A percentile compares a stretch with the other conserved stretches of the same genome.
Evolutionary conservation across 2,329 filamentous ascomycete genomes (phyloP).

Genomic region (Trichothecium roseum): DNA sequence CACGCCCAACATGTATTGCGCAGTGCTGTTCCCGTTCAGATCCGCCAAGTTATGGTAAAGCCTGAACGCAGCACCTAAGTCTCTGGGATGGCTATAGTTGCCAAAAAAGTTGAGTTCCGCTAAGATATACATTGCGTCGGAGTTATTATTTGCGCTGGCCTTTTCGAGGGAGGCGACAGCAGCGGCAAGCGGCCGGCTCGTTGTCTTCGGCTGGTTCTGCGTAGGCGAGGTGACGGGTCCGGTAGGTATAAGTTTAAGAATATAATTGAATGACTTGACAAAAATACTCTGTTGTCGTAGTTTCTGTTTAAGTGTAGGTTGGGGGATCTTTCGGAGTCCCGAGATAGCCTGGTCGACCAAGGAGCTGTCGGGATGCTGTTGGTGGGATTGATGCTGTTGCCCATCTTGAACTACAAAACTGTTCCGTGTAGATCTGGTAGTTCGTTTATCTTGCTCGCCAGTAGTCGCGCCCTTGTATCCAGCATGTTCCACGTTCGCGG

Average conservation of each 20-base stretch:
- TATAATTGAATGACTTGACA: conserved; percentile 30
- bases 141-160: conserved; percentile 46
- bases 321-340: conserved; percentile 39
- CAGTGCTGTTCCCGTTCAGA: conserved; percentile 75
- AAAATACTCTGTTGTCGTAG: conserved; percentile 34
- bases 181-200: conserved; percentile 34
- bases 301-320: conserved; percentile 30
- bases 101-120: conserved; percentile 96
- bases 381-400: conserved; percentile 14
- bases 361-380: not conserved
- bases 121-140: conserved; percentile 80
- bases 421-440: not conserved
- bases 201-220: conserved; percentile 18
- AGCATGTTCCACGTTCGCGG: conserved; percentile 26
- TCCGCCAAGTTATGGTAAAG: conserved; percentile 72
- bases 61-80: conserved; percentile 69
- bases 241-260: conserved; percentile 38
- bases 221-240: conserved; percentile 36
- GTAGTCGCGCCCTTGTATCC: conserved; percentile 1
- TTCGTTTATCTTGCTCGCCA: not conserved
- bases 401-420: conserved; percentile 6
- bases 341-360: conserved; percentile 31
- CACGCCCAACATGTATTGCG: conserved; percentile 90
- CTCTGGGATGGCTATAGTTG: conserved; percentile 78
- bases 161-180: conserved; percentile 43